Base-by-base conservation (phyloP, 306 rosid genomes). In the Malus fusca region DNA sequence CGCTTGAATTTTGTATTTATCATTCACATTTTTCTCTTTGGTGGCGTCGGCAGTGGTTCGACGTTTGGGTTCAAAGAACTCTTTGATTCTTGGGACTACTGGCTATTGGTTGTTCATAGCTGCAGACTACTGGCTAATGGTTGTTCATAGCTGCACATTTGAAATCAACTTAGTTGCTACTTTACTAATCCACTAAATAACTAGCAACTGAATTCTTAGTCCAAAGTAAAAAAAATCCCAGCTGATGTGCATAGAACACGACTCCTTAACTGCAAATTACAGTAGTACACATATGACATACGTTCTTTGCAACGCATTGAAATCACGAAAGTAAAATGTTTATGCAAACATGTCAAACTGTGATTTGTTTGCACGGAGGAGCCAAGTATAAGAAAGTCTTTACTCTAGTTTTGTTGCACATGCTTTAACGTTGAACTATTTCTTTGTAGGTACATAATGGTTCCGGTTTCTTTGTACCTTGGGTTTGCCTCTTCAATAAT, bases 401-500 rank as follows among this genome's bases (percentile, higher is more conserved):
- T 48, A 48, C 53, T 48, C 19, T 48, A 5, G 55, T 48, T 48
- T 48, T 48, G 3, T 15, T 17, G 75, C 58, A 17, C 2, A 52
- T 59, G 65, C 55, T 79, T 77, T 74, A 71, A 51, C 55, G 22
- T 13, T 55, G 73, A 44, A 22, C 1, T 64, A 72, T 64, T 78
- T 80, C 66, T 37, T 68, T 83, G 79, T 84, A 92, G 99, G 99
- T 95, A 82, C 75, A 90, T 96, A 25, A 83, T 92, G 93, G 86
- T 92, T 76, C 97, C 97, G 31, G 95, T 92, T 66, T 95, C 99
- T 80, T 40, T 95, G 75, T 92, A 89, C 85, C 93, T 95, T 60
- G 97, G 97, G 17, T 95, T 95, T 89, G 79, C 97, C 83, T 94
- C 97, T 84, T 88, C 99, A 71, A 95, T 95, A 63, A 89, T 90